Conservation (phyloP, 108 stramenopile genomes). For the Heterococcus sp. region DNA sequence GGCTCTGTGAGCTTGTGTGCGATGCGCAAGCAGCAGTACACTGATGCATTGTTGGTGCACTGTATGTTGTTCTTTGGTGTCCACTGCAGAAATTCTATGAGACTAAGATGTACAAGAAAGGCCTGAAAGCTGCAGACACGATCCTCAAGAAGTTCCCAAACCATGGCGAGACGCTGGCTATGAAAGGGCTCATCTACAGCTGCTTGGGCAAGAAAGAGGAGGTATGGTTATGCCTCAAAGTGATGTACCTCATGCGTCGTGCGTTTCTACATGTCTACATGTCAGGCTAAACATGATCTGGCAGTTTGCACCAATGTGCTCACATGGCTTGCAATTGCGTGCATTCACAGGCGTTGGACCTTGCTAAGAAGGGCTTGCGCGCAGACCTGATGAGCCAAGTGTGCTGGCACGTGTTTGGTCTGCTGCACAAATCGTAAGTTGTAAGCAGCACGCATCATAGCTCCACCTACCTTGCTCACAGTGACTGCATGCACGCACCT, state of each 20-base stretch:
- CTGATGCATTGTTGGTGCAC: too few relatives aligned
- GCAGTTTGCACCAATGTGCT: too few relatives aligned
- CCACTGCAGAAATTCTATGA: conserved; percentile 77
- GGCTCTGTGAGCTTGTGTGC: too few relatives aligned
- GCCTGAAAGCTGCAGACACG: conserved; percentile 68
- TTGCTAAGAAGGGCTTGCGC: conserved; percentile 82
- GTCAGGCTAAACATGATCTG: too few relatives aligned
- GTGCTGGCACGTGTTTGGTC: conserved; percentile 98
- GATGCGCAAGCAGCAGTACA: too few relatives aligned
- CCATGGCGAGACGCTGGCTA: conserved; percentile 93
- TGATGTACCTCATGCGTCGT: too few relatives aligned
- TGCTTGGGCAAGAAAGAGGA: conserved; percentile 63
- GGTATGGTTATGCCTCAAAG: too few relatives aligned
- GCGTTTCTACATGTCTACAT: too few relatives aligned
- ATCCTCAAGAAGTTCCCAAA: conserved; percentile 85
- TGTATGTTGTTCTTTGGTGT: neutral
- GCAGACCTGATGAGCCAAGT: conserved; percentile 92
- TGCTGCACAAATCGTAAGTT: conserved; percentile 70
- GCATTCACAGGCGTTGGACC: conserved; percentile 68
- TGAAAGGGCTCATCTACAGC: conserved; percentile 90
- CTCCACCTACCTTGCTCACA: too few relatives aligned
- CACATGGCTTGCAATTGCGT: neutral
- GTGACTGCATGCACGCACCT: too few relatives aligned
- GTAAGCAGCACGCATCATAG: too few relatives aligned
- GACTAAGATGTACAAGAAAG: conserved; percentile 96